Evolutionary conservation across 1,284 basidiomycete genomes (phyloP).

Genomic region (Ceratorhiza oryzae-sativae): DNA sequence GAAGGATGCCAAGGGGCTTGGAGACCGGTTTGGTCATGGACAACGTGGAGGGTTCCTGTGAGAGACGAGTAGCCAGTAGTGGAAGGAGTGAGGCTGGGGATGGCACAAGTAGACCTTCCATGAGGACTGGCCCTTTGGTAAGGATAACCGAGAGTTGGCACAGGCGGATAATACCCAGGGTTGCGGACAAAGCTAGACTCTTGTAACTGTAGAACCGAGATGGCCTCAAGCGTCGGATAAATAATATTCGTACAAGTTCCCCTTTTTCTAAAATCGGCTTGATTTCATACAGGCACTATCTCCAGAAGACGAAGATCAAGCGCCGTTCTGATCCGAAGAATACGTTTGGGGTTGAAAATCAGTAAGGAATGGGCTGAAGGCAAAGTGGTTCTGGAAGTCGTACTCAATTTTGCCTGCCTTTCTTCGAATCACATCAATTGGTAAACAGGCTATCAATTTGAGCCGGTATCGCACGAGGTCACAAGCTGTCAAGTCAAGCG

Average conservation of each 20-base stretch:
- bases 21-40: constrained; percentile 75
- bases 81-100: too few relatives aligned
- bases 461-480: background rate
- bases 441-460: background rate
- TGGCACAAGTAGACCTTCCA: too few relatives aligned
- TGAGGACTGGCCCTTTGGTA: too few relatives aligned
- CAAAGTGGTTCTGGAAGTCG: background rate
- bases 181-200: background rate
- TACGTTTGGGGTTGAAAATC: background rate
- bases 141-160: too few relatives aligned
- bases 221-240: background rate
- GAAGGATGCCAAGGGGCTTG: constrained; percentile 76
- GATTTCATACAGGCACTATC: background rate
- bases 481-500: background rate
- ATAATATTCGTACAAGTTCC: background rate
- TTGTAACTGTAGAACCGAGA: background rate
- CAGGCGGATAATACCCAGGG: too few relatives aligned
- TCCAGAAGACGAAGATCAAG: background rate
- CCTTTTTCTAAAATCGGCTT: background rate
- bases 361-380: background rate
- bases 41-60: constrained; percentile 51
- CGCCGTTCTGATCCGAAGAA: background rate
- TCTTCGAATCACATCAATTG: too few relatives aligned
- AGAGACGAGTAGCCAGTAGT: background rate
- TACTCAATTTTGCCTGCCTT: too few relatives aligned